Percentiles rank a stretch among this genome's conserved stretches.
Conservation (phyloP, 2,329 filamentous ascomycete species). For the Xylaria sp. region DNA sequence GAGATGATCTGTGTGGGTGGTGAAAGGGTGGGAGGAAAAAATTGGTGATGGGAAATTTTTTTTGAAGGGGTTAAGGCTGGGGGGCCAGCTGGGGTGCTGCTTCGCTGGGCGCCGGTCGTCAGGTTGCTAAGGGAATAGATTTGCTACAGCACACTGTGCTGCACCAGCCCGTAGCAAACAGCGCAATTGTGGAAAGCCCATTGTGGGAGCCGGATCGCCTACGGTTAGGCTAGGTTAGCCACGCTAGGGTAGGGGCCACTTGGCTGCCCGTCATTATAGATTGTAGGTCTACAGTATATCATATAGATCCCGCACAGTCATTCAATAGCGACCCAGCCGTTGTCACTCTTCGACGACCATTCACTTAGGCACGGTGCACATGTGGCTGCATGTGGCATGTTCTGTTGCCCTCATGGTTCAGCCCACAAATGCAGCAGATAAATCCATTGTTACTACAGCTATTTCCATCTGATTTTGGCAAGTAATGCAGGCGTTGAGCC, state of each 20-base stretch:
- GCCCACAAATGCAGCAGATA: conserved; percentile 8
- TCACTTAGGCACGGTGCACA: neutral
- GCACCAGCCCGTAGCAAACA: conserved; percentile 7
- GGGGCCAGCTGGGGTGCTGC: conserved; percentile 28
- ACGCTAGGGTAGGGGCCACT: conserved; percentile 5
- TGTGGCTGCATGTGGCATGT: conserved; percentile 5
- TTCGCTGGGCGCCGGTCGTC: conserved; percentile 11
- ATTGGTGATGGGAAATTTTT: conserved; percentile 45
- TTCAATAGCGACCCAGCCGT: neutral
- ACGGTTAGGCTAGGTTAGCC: neutral
- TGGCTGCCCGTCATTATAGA: conserved; percentile 6
- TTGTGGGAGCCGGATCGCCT: conserved; percentile 10
- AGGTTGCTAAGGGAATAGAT: neutral
- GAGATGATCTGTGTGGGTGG: conserved; percentile 45
- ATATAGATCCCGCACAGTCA: neutral
- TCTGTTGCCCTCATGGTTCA: conserved; percentile 5
- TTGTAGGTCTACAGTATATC: neutral
- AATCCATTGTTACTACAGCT: neutral
- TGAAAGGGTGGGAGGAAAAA: conserved; percentile 44
- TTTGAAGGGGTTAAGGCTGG: conserved; percentile 44
- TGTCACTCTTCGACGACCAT: neutral
- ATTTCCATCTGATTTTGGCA: neutral
- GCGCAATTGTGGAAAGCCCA: conserved; percentile 14
- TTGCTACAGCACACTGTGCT: conserved; percentile 14
- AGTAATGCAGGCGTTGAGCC: neutral